These are phyloP conservation scores for Blepharisma japonicum DNA, from an alignment of 73 alveolate species.

Conservation along the genomic window DNA sequence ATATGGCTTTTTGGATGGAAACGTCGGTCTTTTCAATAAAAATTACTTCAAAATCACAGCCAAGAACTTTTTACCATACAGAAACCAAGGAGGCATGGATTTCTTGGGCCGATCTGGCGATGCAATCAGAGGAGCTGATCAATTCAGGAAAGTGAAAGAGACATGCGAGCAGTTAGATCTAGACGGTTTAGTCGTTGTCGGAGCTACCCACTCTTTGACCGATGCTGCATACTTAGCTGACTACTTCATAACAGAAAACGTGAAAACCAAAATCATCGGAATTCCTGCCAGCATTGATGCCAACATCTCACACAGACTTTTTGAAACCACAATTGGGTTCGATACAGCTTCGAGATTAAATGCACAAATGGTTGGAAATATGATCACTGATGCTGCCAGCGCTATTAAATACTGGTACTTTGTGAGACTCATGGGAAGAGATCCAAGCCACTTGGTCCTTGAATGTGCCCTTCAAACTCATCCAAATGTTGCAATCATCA, in stretches of 20 bases:
- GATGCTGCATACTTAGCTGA: constrained; percentile 80
- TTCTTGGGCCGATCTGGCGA: constrained; percentile 65
- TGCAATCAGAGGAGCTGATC: constrained; percentile 38
- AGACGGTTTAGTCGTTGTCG: constrained; percentile 84
- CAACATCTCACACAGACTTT: constrained; percentile 65
- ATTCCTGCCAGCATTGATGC: constrained; percentile 85
- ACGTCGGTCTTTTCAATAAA: constrained; percentile 54
- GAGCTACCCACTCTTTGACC: constrained; percentile 86
- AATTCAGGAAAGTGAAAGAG: constrained; percentile 34
- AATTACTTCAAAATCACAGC: constrained; percentile 43
- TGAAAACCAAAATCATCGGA: constrained; percentile 63
- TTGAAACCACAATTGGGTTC: constrained; percentile 76
- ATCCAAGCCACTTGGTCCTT: constrained; percentile 85
- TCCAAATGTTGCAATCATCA: constrained; percentile 72
- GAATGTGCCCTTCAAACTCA: constrained; percentile 83
- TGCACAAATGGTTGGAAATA: constrained; percentile 78
- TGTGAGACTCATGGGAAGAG: constrained; percentile 88
- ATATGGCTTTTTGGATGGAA: constrained; percentile 67
- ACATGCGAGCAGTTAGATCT: constrained; percentile 48
- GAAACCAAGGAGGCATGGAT: constrained; percentile 71
- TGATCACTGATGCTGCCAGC: constrained; percentile 76
- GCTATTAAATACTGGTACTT: constrained; percentile 90
- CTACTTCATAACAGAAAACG: constrained; percentile 48
- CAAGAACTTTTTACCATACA: constrained; percentile 51
- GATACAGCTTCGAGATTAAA: constrained; percentile 81